Conservation (phyloP, 1,139 yeast species). For the Sugiyamaella pinicola region DNA sequence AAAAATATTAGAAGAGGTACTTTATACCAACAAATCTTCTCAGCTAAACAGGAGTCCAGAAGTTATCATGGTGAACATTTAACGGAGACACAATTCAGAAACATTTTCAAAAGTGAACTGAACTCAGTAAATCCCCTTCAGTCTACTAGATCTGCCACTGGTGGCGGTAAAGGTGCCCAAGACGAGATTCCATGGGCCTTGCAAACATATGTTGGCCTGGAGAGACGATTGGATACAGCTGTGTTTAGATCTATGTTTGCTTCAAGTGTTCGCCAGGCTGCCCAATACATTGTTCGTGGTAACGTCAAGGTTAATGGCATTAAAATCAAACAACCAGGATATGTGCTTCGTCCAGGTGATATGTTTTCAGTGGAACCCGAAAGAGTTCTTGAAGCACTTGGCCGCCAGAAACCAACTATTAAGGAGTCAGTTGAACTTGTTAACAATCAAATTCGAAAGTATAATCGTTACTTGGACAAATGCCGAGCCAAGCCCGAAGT, state of each 20-base stretch:
- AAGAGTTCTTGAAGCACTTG: slow-evolving; percentile 82
- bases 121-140: slow-evolving; percentile 76
- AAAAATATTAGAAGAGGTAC: slow-evolving; percentile 61
- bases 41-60: slow-evolving; percentile 87
- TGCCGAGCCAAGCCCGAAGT: slow-evolving; percentile 62
- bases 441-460: slow-evolving; percentile 66
- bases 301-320: slow-evolving; percentile 85
- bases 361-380: slow-evolving; percentile 83
- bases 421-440: slow-evolving; percentile 68
- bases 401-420: slow-evolving; percentile 77
- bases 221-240: slow-evolving; percentile 86
- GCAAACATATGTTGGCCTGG: slow-evolving; percentile 87
- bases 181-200: slow-evolving; percentile 65
- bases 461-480: slow-evolving; percentile 69
- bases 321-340: slow-evolving; percentile 75
- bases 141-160: slow-evolving; percentile 28
- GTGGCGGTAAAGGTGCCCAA: slow-evolving; percentile 39
- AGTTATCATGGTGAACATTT: slow-evolving; percentile 95
- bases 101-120: slow-evolving; percentile 68
- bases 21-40: slow-evolving; percentile 88
- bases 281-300: slow-evolving; percentile 82
- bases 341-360: slow-evolving; percentile 80
- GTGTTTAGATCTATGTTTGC: slow-evolving; percentile 92
- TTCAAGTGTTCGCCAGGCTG: slow-evolving; percentile 89
- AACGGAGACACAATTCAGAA: slow-evolving; percentile 80